Evolutionary conservation across 805 yeast genomes (phyloP), one percentile per base, ranked within the genome.

Genomic region (Yarrowia sp.): DNA sequence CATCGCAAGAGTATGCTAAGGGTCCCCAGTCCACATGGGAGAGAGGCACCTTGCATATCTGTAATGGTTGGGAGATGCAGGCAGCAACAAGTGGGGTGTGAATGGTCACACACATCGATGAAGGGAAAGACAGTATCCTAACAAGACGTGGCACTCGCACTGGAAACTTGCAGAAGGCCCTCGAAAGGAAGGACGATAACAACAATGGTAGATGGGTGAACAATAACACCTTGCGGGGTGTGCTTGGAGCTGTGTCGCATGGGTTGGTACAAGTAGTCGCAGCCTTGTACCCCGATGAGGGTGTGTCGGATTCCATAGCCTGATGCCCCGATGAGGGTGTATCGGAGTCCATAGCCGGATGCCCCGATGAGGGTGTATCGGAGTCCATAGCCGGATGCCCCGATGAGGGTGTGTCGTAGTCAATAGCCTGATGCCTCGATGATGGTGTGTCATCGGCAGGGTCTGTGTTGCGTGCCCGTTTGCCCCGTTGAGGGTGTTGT

Each of bases 21-120:
- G 40, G 40, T 10, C 40, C 40, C 40, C 40, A 38, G 14, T 38
- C 40, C 40, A 38, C 40, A 38, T 38, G 40, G 40, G 40, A 38
- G 9, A 38, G 40, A 38, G 40, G 40, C 40, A 38, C 40, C 40
- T 38, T 38, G 40, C 40, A 38, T 38, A 38, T 38, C 15, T 38
- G 9, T 38, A 38, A 10, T 38, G 40, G 40, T 38, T 38, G 40
- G 14, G 40, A 10, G 8, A 38, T 38, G 40, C 40, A 38, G 14
- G 40, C 40, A 38, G 40, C 40, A 38, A 38, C 40, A 38, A 38
- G 40, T 38, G 40, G 40, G 40, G 40, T 38, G 40, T 38, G 40
- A 38, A 10, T 38, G 40, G 40, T 38, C 40, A 38, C 40, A 38
- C 40, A 38, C 40, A 38, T 38, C 40, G 40, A 38, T 38, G 40